Conservation (phyloP, 2,329 filamentous ascomycete species). For the Leptoxyphium fumago region DNA sequence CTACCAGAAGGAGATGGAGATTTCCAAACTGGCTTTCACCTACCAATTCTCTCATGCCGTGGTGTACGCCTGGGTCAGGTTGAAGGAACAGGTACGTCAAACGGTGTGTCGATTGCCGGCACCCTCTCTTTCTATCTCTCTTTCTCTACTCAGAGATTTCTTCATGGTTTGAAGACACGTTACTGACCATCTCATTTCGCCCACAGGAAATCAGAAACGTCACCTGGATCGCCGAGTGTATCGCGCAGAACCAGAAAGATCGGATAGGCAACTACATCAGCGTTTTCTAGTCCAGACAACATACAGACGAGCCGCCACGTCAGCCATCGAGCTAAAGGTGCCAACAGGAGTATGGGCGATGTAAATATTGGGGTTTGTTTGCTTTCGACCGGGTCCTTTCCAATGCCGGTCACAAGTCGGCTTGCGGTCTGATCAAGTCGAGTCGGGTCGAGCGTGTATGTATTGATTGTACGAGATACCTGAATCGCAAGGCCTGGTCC, state of each 20-base stretch:
- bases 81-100: conserved; percentile 76
- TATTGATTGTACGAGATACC: background rate
- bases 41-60: conserved; percentile 90
- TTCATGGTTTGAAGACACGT: too few species aligned
- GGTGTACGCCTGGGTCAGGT: conserved; percentile 94
- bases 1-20: conserved; percentile 99
- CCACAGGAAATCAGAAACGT: conserved; percentile 94
- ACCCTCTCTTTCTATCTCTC: too few species aligned
- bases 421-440: too few species aligned
- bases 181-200: conserved; percentile 12
- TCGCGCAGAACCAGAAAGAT: conserved; percentile 99
- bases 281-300: conserved; percentile 50
- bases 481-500: background rate
- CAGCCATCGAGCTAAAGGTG: too few species aligned
- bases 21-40: conserved; percentile 88
- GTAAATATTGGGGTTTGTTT: background rate
- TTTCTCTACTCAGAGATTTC: too few species aligned
- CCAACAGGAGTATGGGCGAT: background rate
- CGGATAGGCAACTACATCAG: conserved; percentile 98
- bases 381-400: background rate
- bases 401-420: too few species aligned
- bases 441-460: background rate
- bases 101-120: too few species aligned
- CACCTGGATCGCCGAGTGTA: conserved; percentile 98
- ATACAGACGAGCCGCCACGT: background rate